Evolutionary conservation across 1,284 basidiomycete species (phyloP), one percentile per base, ranked within the genome.

Genomic region (Sporisorium sorghi): DNA sequence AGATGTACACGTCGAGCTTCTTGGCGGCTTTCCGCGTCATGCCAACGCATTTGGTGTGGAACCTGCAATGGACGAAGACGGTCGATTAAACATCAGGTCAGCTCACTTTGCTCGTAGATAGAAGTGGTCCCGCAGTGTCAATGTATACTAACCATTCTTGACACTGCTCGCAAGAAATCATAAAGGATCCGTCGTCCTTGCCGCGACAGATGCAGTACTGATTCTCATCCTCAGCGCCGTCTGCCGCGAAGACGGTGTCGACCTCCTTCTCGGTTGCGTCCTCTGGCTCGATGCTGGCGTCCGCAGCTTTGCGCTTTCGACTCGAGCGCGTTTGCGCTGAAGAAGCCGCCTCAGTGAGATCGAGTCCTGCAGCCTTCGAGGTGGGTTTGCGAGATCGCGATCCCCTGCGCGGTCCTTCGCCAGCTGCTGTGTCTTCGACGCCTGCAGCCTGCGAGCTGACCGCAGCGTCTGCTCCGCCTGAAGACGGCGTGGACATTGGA

Each of bases 151-250:
- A 84, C 82, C 82, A 84, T 47, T 84, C 78, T 43, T 75, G 68
- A 43, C 82, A 84, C 5, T 46, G 67, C 37, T 70, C 76, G 68
- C 82, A 83, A 32, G 72, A 79, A 24, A 82, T 79, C 81, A 84
- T 83, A 32, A 81, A 81, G 21, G 76, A 73, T 15, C 81, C 81
- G 60, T 84, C 76, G 42, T 84, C 81, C 49, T 58, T 66, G 28
- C 67, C 63, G n/a, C 75, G 74, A 51, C 82, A 84, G 33, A 82
- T 53, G 59, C 82, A 84, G 55, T 80, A 84, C 26, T 58, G 66
- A 21, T 66, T 64, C 24, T 73, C 72, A 55, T 75, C 76, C 5
- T 57, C 71, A 47, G 66, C 73, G 3, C 59, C 71, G 3, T 51
- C 59, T 10, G 49, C 61, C 1, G 64, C 63, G n/a, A 76, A 66